phyloP scores from a whole-genome alignment of 2,329 filamentous ascomycete species.

The Cladosporium cucumerinum region DNA sequence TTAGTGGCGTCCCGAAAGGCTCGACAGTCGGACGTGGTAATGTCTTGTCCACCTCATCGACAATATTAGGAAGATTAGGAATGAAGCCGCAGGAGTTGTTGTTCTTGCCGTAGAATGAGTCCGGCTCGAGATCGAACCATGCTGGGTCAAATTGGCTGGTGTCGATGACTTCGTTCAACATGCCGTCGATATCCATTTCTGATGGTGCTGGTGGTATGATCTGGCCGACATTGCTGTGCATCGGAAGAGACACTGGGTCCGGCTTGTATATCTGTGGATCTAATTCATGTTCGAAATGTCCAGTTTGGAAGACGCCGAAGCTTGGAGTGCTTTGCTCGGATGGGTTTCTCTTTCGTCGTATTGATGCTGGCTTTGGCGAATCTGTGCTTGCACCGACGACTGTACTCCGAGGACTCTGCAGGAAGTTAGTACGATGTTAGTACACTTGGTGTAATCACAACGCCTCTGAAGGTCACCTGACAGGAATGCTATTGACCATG shows the following conservation, averaged over 20 bases:
- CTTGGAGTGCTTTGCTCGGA: slow-evolving; percentile 11
- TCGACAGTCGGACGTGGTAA: slow-evolving; percentile 5
- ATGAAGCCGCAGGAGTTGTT: slow-evolving; percentile 35
- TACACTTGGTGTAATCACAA: not conserved
- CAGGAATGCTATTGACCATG: not conserved
- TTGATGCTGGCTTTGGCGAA: slow-evolving; percentile 3
- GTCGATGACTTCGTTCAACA: slow-evolving; percentile 13
- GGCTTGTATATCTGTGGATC: slow-evolving; percentile 8
- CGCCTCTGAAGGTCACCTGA: not conserved
- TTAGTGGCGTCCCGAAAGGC: slow-evolving; percentile 6
- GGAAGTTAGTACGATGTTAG: not conserved
- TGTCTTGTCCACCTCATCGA: slow-evolving; percentile 32
- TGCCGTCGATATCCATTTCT: slow-evolving; percentile 15
- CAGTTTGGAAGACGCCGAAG: slow-evolving; percentile 6
- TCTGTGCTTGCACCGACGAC: slow-evolving; percentile 6
- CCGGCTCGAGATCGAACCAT: slow-evolving; percentile 33
- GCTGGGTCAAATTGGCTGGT: slow-evolving; percentile 30
- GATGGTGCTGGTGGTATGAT: not conserved
- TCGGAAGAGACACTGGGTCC: not conserved
- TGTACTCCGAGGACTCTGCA: slow-evolving; percentile 12
- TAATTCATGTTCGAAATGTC: not conserved
- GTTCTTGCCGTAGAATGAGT: slow-evolving; percentile 28
- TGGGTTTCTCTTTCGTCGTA: slow-evolving; percentile 3
- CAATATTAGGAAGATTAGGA: slow-evolving; percentile 31
- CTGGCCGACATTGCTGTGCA: not conserved